phyloP scores from a whole-genome alignment of 1,139 yeast species.

The Yamadazyma atlantica region DNA sequence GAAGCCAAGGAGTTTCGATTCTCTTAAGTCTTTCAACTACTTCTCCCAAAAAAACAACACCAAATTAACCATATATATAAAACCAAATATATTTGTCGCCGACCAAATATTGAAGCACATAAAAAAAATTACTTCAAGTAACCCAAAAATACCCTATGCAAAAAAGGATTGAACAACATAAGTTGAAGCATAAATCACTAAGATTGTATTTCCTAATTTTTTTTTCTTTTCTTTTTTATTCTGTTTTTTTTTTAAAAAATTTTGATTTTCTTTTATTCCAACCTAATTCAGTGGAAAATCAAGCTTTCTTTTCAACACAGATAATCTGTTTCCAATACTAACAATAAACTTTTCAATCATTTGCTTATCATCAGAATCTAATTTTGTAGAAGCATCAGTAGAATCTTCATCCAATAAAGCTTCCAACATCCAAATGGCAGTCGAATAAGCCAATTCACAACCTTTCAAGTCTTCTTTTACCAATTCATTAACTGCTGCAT shows the following conservation, averaged over 20 bases:
- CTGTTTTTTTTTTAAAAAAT: conserved; percentile 3
- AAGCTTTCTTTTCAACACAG: conserved; percentile 52
- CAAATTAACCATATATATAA: conserved; percentile 1
- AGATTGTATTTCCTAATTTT: conserved; percentile 3
- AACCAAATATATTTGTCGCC: conserved; percentile 1
- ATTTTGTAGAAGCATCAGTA: conserved; percentile 24
- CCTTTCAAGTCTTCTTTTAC: conserved; percentile 72
- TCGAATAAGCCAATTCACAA: conserved; percentile 86
- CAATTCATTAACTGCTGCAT: conserved; percentile 86
- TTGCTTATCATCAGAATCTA: conserved; percentile 69
- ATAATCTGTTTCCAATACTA: conserved; percentile 69
- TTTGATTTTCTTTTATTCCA: background rate
- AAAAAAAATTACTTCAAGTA: background rate
- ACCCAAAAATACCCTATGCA: conserved; percentile 3
- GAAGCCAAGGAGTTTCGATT: no score
- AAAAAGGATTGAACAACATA: background rate
- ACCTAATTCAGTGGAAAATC: conserved; percentile 12
- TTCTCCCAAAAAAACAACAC: no score
- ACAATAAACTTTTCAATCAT: conserved; percentile 77
- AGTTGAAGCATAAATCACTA: background rate
- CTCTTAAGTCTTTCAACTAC: no score
- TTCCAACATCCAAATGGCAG: conserved; percentile 94
- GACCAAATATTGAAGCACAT: background rate
- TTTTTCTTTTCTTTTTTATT: conserved; percentile 7
- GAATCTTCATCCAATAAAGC: conserved; percentile 66